Conservation (phyloP, 305 asterid species). For the Euphrasia arctica region DNA sequence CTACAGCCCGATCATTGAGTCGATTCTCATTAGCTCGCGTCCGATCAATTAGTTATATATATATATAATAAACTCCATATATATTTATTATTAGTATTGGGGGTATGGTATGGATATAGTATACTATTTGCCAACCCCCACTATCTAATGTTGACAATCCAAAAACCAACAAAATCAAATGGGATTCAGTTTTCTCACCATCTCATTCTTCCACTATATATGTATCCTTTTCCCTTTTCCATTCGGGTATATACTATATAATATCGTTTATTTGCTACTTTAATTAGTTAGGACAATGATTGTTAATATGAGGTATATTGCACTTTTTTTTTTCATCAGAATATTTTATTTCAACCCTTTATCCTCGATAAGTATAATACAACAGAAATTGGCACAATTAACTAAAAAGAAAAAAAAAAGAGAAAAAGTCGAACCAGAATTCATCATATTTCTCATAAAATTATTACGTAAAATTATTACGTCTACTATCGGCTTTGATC, state of each 20-base stretch:
- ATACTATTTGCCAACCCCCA: constrained; percentile 35
- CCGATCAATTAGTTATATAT: no score
- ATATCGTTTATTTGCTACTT: constrained; percentile 7
- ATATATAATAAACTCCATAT: no score
- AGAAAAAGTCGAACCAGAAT: no score
- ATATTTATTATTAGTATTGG: no score
- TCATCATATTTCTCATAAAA: not conserved
- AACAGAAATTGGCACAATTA: no score
- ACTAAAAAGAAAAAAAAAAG: no score
- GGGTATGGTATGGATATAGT: constrained; percentile 18
- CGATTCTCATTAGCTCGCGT: no score
- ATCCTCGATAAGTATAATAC: not conserved
- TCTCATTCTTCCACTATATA: constrained; percentile 30
- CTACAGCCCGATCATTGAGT: no score
- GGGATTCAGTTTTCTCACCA: constrained; percentile 5
- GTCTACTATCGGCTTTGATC: not conserved
- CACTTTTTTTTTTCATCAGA: constrained; percentile 5
- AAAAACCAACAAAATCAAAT: constrained; percentile 18
- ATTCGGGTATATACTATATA: not conserved
- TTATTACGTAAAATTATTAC: not conserved
- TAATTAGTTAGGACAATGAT: constrained; percentile 13
- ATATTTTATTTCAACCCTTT: not conserved
- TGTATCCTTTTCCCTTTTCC: constrained; percentile 14
- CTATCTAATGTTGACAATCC: constrained; percentile 15
- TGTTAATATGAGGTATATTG: not conserved